Evolutionary conservation across 768 basidiomycete genomes (phyloP).

Genomic region (Clavulina sp.): DNA sequence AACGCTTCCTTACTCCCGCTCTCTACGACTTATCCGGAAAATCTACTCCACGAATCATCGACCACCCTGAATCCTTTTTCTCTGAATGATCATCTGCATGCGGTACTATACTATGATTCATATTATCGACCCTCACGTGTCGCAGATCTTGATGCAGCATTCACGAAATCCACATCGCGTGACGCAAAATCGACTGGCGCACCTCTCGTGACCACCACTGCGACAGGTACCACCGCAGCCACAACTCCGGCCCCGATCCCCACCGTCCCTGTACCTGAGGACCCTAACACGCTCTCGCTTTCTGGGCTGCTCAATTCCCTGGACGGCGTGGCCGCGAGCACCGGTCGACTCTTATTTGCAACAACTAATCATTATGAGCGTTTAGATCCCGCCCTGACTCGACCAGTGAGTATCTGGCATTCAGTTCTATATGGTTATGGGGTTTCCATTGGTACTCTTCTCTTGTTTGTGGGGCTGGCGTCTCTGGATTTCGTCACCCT

Average conservation of each 20-base stretch:
- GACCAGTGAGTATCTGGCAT: slow-evolving; percentile 8
- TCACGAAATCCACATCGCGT: slow-evolving; percentile 74
- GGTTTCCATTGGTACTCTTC: too few relatives aligned
- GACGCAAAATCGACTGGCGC: slow-evolving; percentile 62
- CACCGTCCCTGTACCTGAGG: slow-evolving; percentile 26
- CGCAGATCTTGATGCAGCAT: slow-evolving; percentile 78
- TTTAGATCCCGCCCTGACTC: slow-evolving; percentile 46
- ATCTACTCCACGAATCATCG: too few relatives aligned
- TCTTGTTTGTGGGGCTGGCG: too few relatives aligned
- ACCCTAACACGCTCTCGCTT: slow-evolving; percentile 70
- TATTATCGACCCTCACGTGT: too few relatives aligned
- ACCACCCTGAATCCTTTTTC: too few relatives aligned
- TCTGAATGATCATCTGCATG: too few relatives aligned
- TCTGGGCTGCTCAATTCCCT: slow-evolving; percentile 75
- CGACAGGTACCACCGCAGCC: slow-evolving; percentile 22
- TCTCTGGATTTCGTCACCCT: too few relatives aligned
- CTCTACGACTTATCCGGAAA: too few relatives aligned
- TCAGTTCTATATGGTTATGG: neutral
- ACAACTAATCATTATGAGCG: slow-evolving; percentile 91
- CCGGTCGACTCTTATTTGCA: slow-evolving; percentile 80
- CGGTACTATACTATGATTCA: too few relatives aligned
- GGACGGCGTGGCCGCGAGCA: slow-evolving; percentile 70
- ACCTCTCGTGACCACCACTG: slow-evolving; percentile 20
- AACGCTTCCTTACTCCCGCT: too few relatives aligned
- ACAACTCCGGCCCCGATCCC: slow-evolving; percentile 23